phyloP scores from a whole-genome alignment of 441 rosid genomes.

The Erysimum pusillum region DNA sequence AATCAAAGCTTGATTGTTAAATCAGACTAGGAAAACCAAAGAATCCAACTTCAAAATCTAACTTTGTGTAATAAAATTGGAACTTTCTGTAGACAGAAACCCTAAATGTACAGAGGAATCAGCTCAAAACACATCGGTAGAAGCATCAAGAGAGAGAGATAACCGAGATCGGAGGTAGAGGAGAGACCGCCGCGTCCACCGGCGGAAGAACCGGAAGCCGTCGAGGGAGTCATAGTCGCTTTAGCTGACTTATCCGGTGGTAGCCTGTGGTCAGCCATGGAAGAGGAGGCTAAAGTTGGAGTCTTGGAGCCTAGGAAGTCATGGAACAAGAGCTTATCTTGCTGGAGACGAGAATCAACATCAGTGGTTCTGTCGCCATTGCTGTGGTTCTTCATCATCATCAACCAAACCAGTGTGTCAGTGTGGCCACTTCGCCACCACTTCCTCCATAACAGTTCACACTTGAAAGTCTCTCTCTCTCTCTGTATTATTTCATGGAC shows the following conservation, averaged over 20 bases:
- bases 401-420: slow-evolving; percentile 39
- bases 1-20: slow-evolving; percentile 16
- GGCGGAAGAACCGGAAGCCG: slow-evolving; percentile 56
- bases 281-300: slow-evolving; percentile 53
- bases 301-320: slow-evolving; percentile 85
- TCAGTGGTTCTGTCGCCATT: slow-evolving; percentile 45
- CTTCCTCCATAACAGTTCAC: slow-evolving; percentile 44
- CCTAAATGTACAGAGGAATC: slow-evolving; percentile 38
- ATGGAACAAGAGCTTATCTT: slow-evolving; percentile 73
- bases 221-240: slow-evolving; percentile 52
- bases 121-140: slow-evolving; percentile 13
- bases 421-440: slow-evolving; percentile 60
- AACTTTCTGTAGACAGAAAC: slow-evolving; percentile 37
- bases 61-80: slow-evolving; percentile 5
- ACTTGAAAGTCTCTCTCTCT: neutral
- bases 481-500: slow-evolving; percentile 36
- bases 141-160: slow-evolving; percentile 29
- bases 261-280: slow-evolving; percentile 46
- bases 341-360: slow-evolving; percentile 40
- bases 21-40: slow-evolving; percentile 22
- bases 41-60: slow-evolving; percentile 28
- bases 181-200: slow-evolving; percentile 74
- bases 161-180: slow-evolving; percentile 84
- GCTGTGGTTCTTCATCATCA: slow-evolving; percentile 60
- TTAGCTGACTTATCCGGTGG: slow-evolving; percentile 44